A percentile compares a stretch with the other conserved stretches of the same genome.
phyloP scores from a whole-genome alignment of 306 rosid species.

The Psophocarpus tetragonolobus region DNA sequence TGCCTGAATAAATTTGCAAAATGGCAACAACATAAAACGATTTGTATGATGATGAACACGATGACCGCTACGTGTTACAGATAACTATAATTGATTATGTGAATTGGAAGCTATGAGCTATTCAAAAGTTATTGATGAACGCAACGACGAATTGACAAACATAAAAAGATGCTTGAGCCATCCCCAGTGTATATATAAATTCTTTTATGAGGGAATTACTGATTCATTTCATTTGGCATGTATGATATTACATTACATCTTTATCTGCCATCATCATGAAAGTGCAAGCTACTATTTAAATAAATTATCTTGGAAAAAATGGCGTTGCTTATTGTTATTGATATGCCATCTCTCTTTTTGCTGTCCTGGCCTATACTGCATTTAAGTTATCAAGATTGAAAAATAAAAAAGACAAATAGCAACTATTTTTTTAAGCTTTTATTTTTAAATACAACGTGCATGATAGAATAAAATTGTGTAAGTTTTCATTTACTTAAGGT shows the following conservation, averaged over 20 bases:
- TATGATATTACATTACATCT: background rate
- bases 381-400: background rate
- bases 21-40: slow-evolving; percentile 21
- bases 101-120: slow-evolving; percentile 10
- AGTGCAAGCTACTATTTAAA: background rate
- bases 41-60: background rate
- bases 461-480: background rate
- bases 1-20: background rate
- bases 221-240: background rate
- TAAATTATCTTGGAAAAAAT: background rate
- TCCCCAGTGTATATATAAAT: background rate
- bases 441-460: background rate
- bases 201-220: background rate
- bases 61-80: background rate
- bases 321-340: background rate
- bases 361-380: background rate
- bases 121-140: background rate
- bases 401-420: background rate
- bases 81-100: slow-evolving; percentile 12
- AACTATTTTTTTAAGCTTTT: background rate
- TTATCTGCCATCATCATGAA: background rate
- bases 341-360: background rate
- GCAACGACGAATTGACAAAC: background rate
- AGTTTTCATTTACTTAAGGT: background rate
- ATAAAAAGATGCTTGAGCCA: background rate